These are phyloP conservation scores for Leptoxyphium fumago DNA, from an alignment of 2,329 filamentous ascomycete genomes.

Conservation along the genomic window DNA sequence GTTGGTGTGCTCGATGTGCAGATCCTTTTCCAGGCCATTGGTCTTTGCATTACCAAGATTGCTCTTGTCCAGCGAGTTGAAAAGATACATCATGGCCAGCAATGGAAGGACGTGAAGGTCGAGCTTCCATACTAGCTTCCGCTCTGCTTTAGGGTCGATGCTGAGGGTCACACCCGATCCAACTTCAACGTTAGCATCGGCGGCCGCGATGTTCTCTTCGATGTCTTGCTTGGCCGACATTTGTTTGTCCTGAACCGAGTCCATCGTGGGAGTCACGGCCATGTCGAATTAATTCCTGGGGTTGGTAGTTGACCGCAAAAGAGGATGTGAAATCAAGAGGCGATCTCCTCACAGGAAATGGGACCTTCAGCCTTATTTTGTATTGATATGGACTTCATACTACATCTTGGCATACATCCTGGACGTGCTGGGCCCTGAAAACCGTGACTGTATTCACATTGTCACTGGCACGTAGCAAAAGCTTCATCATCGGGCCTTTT, in stretches of 20 bases:
- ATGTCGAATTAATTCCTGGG: no score
- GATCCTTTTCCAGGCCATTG: slow-evolving; percentile 32
- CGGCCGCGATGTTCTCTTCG: slow-evolving; percentile 9
- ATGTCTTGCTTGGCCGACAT: slow-evolving; percentile 76
- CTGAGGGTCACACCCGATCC: neutral
- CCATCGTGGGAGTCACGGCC: neutral
- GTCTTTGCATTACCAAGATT: slow-evolving; percentile 30
- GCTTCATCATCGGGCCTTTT: no score
- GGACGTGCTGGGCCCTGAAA: no score
- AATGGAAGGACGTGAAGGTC: slow-evolving; percentile 41
- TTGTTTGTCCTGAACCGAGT: slow-evolving; percentile 33
- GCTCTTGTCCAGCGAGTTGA: slow-evolving; percentile 37
- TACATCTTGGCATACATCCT: no score
- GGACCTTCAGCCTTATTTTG: no score
- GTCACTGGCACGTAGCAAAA: no score
- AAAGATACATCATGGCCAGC: slow-evolving; percentile 46
- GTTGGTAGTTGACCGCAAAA: no score
- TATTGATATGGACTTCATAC: no score
- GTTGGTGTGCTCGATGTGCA: slow-evolving; percentile 43
- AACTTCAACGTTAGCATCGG: neutral
- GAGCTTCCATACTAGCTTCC: slow-evolving; percentile 40
- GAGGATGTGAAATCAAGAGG: no score
- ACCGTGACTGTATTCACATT: no score
- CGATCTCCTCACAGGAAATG: no score
- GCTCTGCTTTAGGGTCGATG: slow-evolving; percentile 24